Conservation (phyloP, 1,139 yeast species). For the Geotrichum carabidarum region DNA sequence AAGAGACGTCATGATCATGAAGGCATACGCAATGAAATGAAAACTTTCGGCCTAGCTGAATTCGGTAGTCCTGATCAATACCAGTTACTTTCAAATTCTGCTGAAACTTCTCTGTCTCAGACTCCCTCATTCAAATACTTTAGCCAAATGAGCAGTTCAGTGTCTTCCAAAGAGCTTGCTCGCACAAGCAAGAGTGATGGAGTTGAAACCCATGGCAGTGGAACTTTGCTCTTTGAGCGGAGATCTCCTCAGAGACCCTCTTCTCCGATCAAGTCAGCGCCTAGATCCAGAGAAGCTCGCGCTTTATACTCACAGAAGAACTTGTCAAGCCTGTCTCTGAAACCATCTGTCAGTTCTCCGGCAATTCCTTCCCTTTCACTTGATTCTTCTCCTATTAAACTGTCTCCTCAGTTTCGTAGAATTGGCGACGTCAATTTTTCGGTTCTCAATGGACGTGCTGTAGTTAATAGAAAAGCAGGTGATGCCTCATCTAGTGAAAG, state of each 20-base stretch:
- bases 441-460: background rate
- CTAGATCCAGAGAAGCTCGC: conserved; percentile 9
- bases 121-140: background rate
- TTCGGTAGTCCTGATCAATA: background rate
- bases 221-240: no score
- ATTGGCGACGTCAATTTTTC: background rate
- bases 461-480: background rate
- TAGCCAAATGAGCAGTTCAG: background rate
- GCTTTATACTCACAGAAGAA: conserved; percentile 3
- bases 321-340: background rate
- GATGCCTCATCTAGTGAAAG: background rate
- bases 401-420: background rate
- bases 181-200: background rate
- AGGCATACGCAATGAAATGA: background rate
- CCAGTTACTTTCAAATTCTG: background rate
- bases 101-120: background rate
- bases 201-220: background rate
- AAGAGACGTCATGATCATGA: background rate
- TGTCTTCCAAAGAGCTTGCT: background rate
- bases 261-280: background rate
- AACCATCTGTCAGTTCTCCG: background rate
- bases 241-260: no score
- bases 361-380: background rate
- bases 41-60: background rate
- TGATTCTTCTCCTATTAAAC: background rate